Evolutionary conservation across 805 yeast species (phyloP), one percentile per base, ranked within the genome.

Genomic region (Metschnikowia arizonensis): DNA sequence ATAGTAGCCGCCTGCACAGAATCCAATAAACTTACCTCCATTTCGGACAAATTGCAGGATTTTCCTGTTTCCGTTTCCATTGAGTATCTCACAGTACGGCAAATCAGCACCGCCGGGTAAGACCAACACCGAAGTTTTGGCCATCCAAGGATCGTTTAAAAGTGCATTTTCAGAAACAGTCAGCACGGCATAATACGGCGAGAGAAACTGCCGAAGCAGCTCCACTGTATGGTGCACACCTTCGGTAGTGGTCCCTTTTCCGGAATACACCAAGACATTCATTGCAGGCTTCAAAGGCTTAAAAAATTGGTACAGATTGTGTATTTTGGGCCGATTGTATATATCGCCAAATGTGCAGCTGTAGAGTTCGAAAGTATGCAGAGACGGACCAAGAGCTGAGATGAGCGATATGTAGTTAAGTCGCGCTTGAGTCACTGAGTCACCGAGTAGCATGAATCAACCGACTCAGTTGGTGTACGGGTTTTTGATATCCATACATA

Each of bases 31-130:
- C 40, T 72, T 69, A 1, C 99, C 99, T 25, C 98, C 99, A 44
- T 72, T 70, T 25, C 80, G 70, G 1, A 88, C 88, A 53, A 74
- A 88, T 40, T 78, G 78, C 23, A 67, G 62, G 50, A 88, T 86
- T 31, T 72, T 68, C 8, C 66, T 56, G 56, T 83, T 86, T 0
- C 89, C 88, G 1, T 64, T 65, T 1, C 95, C 91, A 57, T 84
- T 82, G 50, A 95, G 74, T 3, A 76, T 78, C 42, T 74, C 70
- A 51, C 96, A 87, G 53, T 83, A 79, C 0, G 97, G 97, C 41
- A 88, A 67, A 61, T 93, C 99, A 0, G 98, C 97, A 6, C 99
- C 99, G 3, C 99, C 99, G 0, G 99, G 99, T 23, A 93, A 63
- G 1, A 89, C 96, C 34, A 93, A 60, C 51, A 87, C 68, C 0